phyloP scores from a whole-genome alignment of 2,329 filamentous ascomycete genomes.

The Plectosphaerella plurivora region DNA sequence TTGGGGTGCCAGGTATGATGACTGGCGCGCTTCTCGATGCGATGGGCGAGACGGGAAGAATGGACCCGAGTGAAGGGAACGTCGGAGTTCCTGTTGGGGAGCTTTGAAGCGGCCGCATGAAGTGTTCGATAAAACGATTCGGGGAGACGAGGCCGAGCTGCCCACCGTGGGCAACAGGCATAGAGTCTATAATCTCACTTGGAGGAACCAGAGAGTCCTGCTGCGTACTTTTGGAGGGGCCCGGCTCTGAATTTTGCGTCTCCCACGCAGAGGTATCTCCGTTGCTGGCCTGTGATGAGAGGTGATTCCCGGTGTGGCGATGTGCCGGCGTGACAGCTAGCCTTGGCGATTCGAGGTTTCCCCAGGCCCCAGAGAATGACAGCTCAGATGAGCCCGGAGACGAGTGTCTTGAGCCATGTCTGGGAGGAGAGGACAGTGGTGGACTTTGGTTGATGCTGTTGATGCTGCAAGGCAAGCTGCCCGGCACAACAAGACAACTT shows the following conservation, averaged over 20 bases:
- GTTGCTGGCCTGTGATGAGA: neutral
- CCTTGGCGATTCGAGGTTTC: slow-evolving; percentile 34
- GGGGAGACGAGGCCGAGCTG: slow-evolving; percentile 37
- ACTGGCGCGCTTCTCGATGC: no score
- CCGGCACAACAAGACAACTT: slow-evolving; percentile 1
- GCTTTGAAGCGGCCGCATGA: neutral
- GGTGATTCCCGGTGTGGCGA: neutral
- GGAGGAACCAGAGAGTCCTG: slow-evolving; percentile 27
- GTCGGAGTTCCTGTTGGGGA: neutral
- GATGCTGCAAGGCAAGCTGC: slow-evolving; percentile 5
- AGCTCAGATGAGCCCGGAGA: slow-evolving; percentile 24
- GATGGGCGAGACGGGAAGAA: neutral
- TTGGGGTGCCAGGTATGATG: no score
- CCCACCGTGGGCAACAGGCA: slow-evolving; percentile 31
- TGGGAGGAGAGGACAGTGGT: neutral
- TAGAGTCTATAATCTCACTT: slow-evolving; percentile 52
- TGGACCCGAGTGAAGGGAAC: slow-evolving; percentile 9
- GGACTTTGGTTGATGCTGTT: neutral
- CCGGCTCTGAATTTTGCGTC: no score
- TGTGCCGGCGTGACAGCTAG: neutral
- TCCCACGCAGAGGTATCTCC: neutral
- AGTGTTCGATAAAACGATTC: slow-evolving; percentile 44
- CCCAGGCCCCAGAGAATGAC: slow-evolving; percentile 40
- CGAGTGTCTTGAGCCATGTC: neutral
- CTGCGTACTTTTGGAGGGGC: slow-evolving; percentile 5